Evolutionary conservation across 345 rosid genomes (phyloP).

Genomic region (Citrus sp.): DNA sequence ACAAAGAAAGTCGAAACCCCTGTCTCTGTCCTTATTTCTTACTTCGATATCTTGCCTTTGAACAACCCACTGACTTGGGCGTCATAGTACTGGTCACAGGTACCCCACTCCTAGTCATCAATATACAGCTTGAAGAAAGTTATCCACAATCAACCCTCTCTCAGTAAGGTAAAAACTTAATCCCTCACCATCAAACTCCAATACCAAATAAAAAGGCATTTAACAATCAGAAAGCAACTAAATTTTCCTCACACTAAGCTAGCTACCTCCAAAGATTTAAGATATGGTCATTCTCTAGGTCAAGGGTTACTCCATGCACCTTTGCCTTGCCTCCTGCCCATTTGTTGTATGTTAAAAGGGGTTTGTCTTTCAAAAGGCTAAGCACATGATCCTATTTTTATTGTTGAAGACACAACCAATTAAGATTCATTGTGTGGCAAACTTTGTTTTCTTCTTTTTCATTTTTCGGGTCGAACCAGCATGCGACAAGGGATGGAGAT

Average conservation of each 20-base stretch:
- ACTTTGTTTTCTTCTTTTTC: neutral
- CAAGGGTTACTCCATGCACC: neutral
- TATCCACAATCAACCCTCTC: too few relatives aligned
- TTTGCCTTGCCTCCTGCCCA: neutral
- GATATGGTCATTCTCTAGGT: neutral
- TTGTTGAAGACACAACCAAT: neutral
- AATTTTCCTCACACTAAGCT: neutral
- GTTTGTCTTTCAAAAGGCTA: neutral
- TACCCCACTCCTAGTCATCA: too few relatives aligned
- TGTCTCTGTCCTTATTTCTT: too few relatives aligned
- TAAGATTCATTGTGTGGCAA: neutral
- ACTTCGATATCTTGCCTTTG: too few relatives aligned
- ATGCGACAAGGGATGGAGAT: neutral
- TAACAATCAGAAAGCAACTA: neutral
- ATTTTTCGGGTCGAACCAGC: neutral
- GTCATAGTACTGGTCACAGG: too few relatives aligned
- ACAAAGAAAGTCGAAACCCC: too few relatives aligned
- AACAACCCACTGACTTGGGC: too few relatives aligned
- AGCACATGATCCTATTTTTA: neutral
- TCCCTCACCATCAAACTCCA: neutral
- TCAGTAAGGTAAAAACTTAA: too few relatives aligned
- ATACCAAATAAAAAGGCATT: neutral
- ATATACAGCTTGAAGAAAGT: too few relatives aligned
- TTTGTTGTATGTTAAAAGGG: neutral
- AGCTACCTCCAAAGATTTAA: neutral